phyloP scores from a whole-genome alignment of 805 yeast species.

The Ascoidea rubescens region DNA sequence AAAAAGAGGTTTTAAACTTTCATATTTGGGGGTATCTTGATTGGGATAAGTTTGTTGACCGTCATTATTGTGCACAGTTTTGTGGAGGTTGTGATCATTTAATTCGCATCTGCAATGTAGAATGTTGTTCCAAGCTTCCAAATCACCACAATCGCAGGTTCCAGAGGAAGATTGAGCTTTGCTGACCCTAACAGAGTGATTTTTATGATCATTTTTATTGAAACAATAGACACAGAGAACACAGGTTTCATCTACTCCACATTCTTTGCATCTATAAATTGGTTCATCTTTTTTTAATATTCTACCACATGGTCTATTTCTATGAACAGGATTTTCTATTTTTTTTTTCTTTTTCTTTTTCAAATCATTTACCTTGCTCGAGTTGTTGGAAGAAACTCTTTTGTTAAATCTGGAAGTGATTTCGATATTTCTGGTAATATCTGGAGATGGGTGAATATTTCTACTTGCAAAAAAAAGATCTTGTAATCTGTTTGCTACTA shows the following conservation, averaged over 20 bases:
- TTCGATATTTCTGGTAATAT: too few relatives aligned
- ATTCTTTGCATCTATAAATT: constrained; percentile 59
- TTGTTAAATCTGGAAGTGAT: too few relatives aligned
- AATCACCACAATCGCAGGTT: constrained; percentile 82
- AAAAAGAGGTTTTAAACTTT: constrained; percentile 31
- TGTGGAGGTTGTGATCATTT: constrained; percentile 12
- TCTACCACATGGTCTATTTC: constrained; percentile 57
- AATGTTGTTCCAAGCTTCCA: constrained; percentile 60
- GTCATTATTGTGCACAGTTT: constrained; percentile 16
- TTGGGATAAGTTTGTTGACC: constrained; percentile 27
- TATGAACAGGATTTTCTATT: constrained; percentile 23
- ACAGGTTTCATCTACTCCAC: constrained; percentile 70
- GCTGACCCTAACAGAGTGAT: constrained; percentile 42
- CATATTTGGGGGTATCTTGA: constrained; percentile 22
- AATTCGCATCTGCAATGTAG: constrained; percentile 29
- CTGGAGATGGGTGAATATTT: too few relatives aligned
- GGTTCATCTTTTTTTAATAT: constrained; percentile 48
- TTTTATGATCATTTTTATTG: constrained; percentile 51
- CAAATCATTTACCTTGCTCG: too few relatives aligned
- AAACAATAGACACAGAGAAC: constrained; percentile 65
- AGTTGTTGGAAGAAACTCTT: too few relatives aligned
- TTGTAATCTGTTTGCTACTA: not conserved
- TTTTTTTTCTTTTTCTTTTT: too few relatives aligned
- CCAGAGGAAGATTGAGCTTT: constrained; percentile 26
- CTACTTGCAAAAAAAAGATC: not conserved